Evolutionary conservation across 441 rosid species (phyloP).

Genomic region (Populus hybrid): DNA sequence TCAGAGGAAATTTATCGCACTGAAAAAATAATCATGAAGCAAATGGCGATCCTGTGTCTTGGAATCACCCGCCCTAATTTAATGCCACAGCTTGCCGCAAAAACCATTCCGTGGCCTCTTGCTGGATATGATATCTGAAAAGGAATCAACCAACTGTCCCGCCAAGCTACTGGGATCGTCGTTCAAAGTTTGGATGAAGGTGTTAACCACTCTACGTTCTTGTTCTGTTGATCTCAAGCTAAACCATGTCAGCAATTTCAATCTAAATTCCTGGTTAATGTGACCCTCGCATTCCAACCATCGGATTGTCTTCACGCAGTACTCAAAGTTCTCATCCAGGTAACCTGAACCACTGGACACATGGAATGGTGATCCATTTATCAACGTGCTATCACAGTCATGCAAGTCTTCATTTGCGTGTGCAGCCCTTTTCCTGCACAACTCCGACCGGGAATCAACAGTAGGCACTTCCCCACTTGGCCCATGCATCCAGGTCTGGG

Average conservation of each 20-base stretch:
- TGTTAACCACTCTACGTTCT: constrained; percentile 85
- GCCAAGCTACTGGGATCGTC: constrained; percentile 94
- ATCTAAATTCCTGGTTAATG: constrained; percentile 75
- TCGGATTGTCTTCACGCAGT: constrained; percentile 77
- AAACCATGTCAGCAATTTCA: constrained; percentile 92
- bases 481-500: constrained; percentile 49
- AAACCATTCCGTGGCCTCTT: constrained; percentile 69
- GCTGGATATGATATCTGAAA: constrained; percentile 70
- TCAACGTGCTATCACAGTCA: constrained; percentile 82
- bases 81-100: constrained; percentile 66
- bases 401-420: constrained; percentile 56
- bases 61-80: constrained; percentile 27
- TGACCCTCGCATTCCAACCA: constrained; percentile 87
- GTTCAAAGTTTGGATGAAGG: constrained; percentile 75
- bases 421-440: constrained; percentile 58
- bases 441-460: constrained; percentile 48
- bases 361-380: constrained; percentile 59
- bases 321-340: constrained; percentile 81
- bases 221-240: constrained; percentile 82
- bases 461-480: constrained; percentile 55
- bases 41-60: constrained; percentile 19
- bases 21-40: constrained; percentile 29
- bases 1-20: constrained; percentile 26
- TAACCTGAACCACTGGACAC: constrained; percentile 48
- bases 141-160: constrained; percentile 83